These are phyloP conservation scores for Keithomyces neogunnii DNA, from an alignment of 2,329 filamentous ascomycete species.

Conservation along the genomic window DNA sequence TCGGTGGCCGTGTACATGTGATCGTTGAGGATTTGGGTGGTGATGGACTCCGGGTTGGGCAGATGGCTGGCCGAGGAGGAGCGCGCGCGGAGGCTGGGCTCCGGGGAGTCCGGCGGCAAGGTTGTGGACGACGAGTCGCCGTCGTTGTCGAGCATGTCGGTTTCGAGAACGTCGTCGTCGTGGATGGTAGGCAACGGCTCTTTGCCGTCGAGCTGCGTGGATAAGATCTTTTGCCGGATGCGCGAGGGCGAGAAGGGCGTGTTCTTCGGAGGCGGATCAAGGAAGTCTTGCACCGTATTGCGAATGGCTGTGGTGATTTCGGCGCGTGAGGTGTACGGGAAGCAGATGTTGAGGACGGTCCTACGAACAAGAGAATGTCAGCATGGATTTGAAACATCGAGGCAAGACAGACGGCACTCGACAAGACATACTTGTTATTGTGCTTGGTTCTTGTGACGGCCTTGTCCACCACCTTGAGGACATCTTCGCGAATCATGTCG, in stretches of 20 bases:
- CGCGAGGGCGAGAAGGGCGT: constrained; percentile 80
- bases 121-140: constrained; percentile 55
- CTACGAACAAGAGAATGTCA: constrained; percentile 21
- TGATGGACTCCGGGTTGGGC: constrained; percentile 79
- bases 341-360: constrained; percentile 79
- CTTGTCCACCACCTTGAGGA: constrained; percentile 78
- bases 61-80: constrained; percentile 28
- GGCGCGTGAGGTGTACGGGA: constrained; percentile 91
- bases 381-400: not conserved
- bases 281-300: constrained; percentile 80
- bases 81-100: constrained; percentile 26
- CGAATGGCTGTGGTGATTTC: constrained; percentile 90
- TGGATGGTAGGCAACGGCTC: constrained; percentile 42
- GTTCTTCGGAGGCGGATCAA: constrained; percentile 57
- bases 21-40: constrained; percentile 67
- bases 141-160: constrained; percentile 24
- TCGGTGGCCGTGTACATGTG: constrained; percentile 83
- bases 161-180: constrained; percentile 22
- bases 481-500: constrained; percentile 76
- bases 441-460: constrained; percentile 80
- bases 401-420: no score
- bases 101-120: constrained; percentile 44
- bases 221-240: constrained; percentile 78
- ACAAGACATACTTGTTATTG: constrained; percentile 60
- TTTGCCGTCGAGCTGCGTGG: constrained; percentile 46